Evolutionary conservation across 106 monocot genomes (phyloP).

Genomic region (Apostasia shenzhenica): DNA sequence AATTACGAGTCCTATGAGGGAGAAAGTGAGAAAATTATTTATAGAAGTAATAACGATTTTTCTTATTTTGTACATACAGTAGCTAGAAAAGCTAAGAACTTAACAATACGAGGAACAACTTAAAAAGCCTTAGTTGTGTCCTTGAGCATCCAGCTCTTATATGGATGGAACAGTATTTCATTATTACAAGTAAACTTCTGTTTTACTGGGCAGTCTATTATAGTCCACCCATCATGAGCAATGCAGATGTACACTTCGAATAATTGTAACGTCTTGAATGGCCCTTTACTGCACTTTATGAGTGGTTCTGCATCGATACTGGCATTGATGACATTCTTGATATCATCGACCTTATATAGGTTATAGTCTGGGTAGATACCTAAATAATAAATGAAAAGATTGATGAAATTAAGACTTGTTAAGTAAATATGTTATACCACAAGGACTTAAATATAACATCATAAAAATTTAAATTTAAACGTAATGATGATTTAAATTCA

Average conservation of each 20-base stretch:
- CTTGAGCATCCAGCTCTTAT: not conserved
- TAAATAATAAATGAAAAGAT: not conserved
- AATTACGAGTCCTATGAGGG: too few relatives aligned
- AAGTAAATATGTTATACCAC: not conserved
- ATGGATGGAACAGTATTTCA: slow-evolving; percentile 4
- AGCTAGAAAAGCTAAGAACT: too few relatives aligned
- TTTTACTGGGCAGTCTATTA: not conserved
- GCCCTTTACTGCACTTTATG: slow-evolving; percentile 2
- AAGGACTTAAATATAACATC: not conserved
- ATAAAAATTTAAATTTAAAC: not conserved
- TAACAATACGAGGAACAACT: not conserved
- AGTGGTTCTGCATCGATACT: not conserved
- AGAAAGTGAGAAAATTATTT: too few relatives aligned
- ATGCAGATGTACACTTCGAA: slow-evolving; percentile 4
- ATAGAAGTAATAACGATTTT: too few relatives aligned
- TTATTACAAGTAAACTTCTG: slow-evolving; percentile 3
- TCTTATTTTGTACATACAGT: too few relatives aligned
- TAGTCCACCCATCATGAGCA: not conserved
- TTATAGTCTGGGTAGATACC: not conserved
- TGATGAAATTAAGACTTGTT: not conserved
- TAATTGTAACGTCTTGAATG: not conserved
- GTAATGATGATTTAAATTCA: not conserved
- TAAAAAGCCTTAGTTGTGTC: not conserved
- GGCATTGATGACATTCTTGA: slow-evolving; percentile 1
- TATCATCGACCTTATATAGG: not conserved